Evolutionary conservation across 441 rosid species (phyloP), one percentile per base, ranked within the genome.

Genomic region (Heliophila coronopifolia): DNA sequence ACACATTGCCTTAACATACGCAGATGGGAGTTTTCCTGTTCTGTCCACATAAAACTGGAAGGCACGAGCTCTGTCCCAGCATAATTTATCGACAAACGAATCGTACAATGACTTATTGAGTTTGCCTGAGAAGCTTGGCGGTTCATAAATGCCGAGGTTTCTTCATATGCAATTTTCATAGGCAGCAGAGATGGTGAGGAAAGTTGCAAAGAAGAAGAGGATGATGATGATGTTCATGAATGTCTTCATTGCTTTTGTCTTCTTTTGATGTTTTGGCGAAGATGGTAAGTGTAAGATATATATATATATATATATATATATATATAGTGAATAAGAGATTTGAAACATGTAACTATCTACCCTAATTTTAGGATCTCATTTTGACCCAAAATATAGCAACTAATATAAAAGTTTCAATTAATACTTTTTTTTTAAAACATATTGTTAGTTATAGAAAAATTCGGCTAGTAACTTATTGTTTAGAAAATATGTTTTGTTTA

Each of bases 1-100:
- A 25, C 53, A 45, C 37, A 57, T 45, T 9, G 61, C 53, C 14
- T 57, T 57, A 8, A 57, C 61, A 44, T 56, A 56, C 7, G 24
- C 3, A 34, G 22, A 17, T 33, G 61, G 53, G n/a, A 56, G 11
- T 3, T 34, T 35, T 9, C 45, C 62, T 3, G 23, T 17, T 26
- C 44, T 44, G 45, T 18, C 45, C 45, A 44, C 28, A 22, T 16
- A 46, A 37, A 34, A 45, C 62, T 33, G 33, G 35, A 57, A 14
- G 9, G 28, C 28, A 34, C 62, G 62, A 25, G 28, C 44, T 20
- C 15, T 34, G 36, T 44, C 61, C 16, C 52, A 24, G 19, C 61
- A 56, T 1, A 56, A 8, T 33, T 7, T 14, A 9, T 56, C 35
- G 19, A 24, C 35, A 5, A 24, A 3, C 14, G 17, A 16, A 1